phyloP scores from a whole-genome alignment of 208 protist species.

The Herpetomonas samuelpessoai region DNA sequence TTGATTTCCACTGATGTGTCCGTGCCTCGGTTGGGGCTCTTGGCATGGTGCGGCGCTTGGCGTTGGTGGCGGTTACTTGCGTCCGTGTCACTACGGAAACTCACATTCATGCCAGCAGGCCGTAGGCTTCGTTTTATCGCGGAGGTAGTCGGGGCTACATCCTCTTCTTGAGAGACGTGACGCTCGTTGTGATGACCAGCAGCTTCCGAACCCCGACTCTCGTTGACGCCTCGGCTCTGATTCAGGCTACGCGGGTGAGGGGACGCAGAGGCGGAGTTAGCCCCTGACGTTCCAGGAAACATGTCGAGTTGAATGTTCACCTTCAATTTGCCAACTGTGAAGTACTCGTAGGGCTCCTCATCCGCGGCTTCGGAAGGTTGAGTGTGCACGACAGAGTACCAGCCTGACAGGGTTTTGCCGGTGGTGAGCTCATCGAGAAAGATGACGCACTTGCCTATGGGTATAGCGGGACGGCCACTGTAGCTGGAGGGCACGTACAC shows the following conservation, averaged over 20 bases:
- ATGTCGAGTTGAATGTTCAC: slow-evolving; percentile 39
- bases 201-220: no score
- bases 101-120: background rate
- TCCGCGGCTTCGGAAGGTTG: slow-evolving; percentile 7
- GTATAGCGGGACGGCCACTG: slow-evolving; percentile 56
- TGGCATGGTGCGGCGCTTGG: no score
- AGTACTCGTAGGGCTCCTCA: slow-evolving; percentile 4
- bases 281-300: no score
- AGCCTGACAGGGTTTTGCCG: slow-evolving; percentile 46
- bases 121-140: no score
- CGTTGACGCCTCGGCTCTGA: no score
- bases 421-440: slow-evolving; percentile 40
- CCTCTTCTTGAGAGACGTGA: no score
- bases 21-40: background rate
- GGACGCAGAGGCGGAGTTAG: no score
- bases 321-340: slow-evolving; percentile 55
- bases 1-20: background rate
- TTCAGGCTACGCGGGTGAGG: no score
- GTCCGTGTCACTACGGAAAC: background rate
- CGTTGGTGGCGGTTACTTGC: no score
- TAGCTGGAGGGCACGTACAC: slow-evolving; percentile 84
- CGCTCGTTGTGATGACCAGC: no score
- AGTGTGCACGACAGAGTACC: slow-evolving; percentile 66
- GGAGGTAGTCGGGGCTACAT: no score
- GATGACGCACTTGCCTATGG: slow-evolving; percentile 62